Conservation (phyloP, 2,329 filamentous ascomycete species). For the Mycocentrospora acerina region DNA sequence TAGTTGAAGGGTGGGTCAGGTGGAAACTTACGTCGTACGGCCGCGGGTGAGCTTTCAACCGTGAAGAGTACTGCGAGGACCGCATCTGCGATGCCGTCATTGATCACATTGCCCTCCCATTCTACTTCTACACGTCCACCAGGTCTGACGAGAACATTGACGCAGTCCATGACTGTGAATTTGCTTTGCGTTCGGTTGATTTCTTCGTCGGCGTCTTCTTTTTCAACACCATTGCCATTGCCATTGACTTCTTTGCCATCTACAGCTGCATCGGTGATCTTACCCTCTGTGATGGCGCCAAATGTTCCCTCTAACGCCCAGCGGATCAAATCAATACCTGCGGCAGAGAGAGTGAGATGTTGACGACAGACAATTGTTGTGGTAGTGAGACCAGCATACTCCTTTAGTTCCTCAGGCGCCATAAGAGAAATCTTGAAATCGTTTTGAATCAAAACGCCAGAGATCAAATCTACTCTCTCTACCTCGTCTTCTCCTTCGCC, state of each 20-base stretch:
- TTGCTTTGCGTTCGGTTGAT: constrained; percentile 55
- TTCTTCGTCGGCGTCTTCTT: constrained; percentile 66
- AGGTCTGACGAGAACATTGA: constrained; percentile 74
- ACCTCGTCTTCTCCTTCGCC: constrained; percentile 22
- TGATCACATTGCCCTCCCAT: constrained; percentile 98
- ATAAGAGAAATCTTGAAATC: constrained; percentile 97
- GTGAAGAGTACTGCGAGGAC: constrained; percentile 90
- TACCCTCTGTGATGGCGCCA: constrained; percentile 64
- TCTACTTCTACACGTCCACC: constrained; percentile 85
- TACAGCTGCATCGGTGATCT: constrained; percentile 32
- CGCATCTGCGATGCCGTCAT: constrained; percentile 96
- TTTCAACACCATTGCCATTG: constrained; percentile 37
- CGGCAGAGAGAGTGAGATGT: constrained; percentile 81
- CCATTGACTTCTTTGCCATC: constrained; percentile 40
- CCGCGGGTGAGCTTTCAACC: constrained; percentile 90
- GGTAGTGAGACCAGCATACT: constrained; percentile 95
- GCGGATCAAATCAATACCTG: constrained; percentile 84
- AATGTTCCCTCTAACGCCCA: constrained; percentile 97
- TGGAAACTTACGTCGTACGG: constrained; percentile 74
- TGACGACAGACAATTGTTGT: constrained; percentile 94
- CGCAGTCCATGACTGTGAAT: constrained; percentile 83
- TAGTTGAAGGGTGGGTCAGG: constrained; percentile 5
- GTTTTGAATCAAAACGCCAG: constrained; percentile 92
- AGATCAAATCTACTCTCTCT: constrained; percentile 62
- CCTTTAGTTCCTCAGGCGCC: constrained; percentile 92